phyloP scores from a whole-genome alignment of 805 yeast species.

The Metschnikowia baotianmanensis region DNA sequence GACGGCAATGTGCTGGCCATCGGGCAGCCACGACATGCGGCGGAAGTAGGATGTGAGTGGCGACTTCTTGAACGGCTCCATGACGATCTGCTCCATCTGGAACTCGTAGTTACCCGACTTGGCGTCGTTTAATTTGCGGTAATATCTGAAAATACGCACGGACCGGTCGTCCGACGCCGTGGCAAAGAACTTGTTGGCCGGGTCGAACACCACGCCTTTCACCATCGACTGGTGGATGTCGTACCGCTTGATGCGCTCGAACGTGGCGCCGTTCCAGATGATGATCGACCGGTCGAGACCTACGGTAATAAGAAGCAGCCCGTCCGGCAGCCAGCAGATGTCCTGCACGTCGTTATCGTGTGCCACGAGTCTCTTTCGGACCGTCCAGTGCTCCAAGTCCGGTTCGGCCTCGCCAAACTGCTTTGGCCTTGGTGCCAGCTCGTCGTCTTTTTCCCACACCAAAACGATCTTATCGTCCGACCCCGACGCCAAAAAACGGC shows the following conservation, averaged over 20 bases:
- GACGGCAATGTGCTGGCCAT: slow-evolving; percentile 81
- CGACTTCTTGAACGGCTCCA: slow-evolving; percentile 82
- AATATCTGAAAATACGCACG: slow-evolving; percentile 81
- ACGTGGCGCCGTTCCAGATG: slow-evolving; percentile 90
- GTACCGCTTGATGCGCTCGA: slow-evolving; percentile 83
- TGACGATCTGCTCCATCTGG: slow-evolving; percentile 77
- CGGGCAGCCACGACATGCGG: slow-evolving; percentile 87
- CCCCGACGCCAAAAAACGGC: slow-evolving; percentile 88
- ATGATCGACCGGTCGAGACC: slow-evolving; percentile 92
- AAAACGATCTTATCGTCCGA: slow-evolving; percentile 90
- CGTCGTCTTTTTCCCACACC: slow-evolving; percentile 91
- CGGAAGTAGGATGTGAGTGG: slow-evolving; percentile 91
- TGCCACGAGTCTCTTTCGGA: slow-evolving; percentile 85
- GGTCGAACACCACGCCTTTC: slow-evolving; percentile 95
- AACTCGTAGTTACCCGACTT: slow-evolving; percentile 66
- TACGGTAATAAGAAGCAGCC: slow-evolving; percentile 84
- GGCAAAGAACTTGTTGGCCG: slow-evolving; percentile 96
- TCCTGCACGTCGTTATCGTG: slow-evolving; percentile 98
- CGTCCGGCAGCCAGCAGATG: slow-evolving; percentile 97
- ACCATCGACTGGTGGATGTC: slow-evolving; percentile 95
- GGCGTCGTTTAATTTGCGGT: slow-evolving; percentile 51
- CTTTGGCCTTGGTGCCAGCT: slow-evolving; percentile 46
- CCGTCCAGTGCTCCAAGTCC: slow-evolving; percentile 92
- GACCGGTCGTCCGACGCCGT: slow-evolving; percentile 96
- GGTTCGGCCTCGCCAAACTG: slow-evolving; percentile 69